These are phyloP conservation scores for Marchantia paleacea DNA, from an alignment of 225 moss, liverwort and hornwort species.

Conservation along the genomic window DNA sequence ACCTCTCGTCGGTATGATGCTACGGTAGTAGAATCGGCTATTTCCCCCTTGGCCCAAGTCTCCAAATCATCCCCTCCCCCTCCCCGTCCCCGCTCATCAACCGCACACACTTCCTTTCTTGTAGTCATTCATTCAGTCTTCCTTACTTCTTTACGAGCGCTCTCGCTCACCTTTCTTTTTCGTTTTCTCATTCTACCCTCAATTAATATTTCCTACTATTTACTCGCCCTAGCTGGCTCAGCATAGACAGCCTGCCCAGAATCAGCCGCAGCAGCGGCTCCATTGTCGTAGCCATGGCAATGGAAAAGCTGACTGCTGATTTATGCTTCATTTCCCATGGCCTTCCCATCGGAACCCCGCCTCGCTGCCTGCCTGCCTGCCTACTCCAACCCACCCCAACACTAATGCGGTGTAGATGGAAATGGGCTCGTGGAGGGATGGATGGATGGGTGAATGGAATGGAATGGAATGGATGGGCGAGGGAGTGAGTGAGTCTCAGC, in stretches of 20 bases:
- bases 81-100: background rate
- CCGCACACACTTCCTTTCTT: background rate
- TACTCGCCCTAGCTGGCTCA: too few species aligned
- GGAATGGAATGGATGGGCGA: too few species aligned
- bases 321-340: background rate
- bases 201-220: too few species aligned
- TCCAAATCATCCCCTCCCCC: background rate
- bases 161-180: background rate
- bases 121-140: background rate
- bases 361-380: too few species aligned
- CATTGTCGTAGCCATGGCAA: background rate
- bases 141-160: background rate
- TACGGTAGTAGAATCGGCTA: background rate
- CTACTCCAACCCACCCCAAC: background rate
- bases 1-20: background rate
- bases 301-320: background rate
- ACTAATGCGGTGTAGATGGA: background rate
- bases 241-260: too few species aligned
- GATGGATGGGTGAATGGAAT: background rate
- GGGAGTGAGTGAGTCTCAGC: background rate
- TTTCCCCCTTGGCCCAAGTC: background rate
- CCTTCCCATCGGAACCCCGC: background rate
- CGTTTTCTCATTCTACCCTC: background rate
- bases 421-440: background rate
- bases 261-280: background rate